Evolutionary conservation across 2,329 filamentous ascomycete species (phyloP).

Genomic region (Cladosporium velox): DNA sequence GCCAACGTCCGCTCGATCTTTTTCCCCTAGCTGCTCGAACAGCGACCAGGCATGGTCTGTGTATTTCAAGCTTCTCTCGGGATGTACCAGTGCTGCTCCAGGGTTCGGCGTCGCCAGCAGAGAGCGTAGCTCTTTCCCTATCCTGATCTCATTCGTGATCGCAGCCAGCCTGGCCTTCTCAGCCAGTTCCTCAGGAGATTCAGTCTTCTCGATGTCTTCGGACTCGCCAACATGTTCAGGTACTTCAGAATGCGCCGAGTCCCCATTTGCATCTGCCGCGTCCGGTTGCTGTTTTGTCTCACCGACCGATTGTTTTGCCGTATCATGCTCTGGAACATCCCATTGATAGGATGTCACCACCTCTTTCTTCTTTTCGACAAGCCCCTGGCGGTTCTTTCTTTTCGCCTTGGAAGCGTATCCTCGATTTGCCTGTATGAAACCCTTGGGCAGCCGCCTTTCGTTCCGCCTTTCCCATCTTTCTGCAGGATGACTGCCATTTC

Average conservation of each 20-base stretch:
- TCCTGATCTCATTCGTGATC: background rate
- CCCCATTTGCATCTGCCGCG: background rate
- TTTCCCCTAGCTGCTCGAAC: conserved; percentile 36
- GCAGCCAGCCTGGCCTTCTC: background rate
- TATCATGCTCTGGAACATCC: background rate
- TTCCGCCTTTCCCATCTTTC: conserved; percentile 35
- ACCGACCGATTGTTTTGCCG: background rate
- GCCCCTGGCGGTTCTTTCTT: background rate
- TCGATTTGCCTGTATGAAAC: conserved; percentile 32
- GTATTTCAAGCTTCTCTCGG: background rate
- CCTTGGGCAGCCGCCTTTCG: conserved; percentile 28
- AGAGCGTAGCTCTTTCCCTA: background rate
- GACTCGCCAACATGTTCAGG: background rate
- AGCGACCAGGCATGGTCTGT: conserved; percentile 39
- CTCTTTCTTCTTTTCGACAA: background rate
- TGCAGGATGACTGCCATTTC: conserved; percentile 24
- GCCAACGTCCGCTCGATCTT: conserved; percentile 26
- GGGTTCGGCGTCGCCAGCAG: background rate
- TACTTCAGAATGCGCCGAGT: background rate
- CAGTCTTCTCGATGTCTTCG: background rate
- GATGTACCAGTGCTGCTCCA: background rate
- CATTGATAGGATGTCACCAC: background rate
- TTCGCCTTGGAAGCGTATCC: conserved; percentile 25
- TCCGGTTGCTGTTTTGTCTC: background rate
- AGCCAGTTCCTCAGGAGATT: background rate